Percentiles rank a stretch among this genome's conserved stretches.
These are phyloP conservation scores for Daedaleopsis nitida DNA, from an alignment of 768 basidiomycete species.

Conservation along the genomic window DNA sequence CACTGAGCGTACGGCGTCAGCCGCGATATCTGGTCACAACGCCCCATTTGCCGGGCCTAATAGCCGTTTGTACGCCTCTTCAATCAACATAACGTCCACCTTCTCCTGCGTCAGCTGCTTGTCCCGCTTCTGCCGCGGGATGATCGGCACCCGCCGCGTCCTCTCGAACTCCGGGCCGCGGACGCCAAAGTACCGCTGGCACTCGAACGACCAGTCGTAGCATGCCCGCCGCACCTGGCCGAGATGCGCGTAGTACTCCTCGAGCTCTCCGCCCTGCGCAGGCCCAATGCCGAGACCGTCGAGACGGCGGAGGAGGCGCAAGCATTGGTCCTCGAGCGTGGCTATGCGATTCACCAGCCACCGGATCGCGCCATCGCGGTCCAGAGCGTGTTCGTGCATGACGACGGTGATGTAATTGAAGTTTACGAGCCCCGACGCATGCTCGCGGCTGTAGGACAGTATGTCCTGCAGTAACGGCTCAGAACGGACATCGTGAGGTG, in stretches of 20 bases:
- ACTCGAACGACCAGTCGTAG: conserved; percentile 34
- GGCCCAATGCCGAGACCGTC: conserved; percentile 27
- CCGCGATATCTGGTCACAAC: too few species aligned
- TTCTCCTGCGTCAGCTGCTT: neutral
- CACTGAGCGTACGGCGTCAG: too few species aligned
- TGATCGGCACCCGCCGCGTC: conserved; percentile 20
- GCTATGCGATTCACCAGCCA: conserved; percentile 23
- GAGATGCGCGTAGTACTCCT: conserved; percentile 30
- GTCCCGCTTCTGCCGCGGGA: conserved; percentile 12
- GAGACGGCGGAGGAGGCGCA: conserved; percentile 19
- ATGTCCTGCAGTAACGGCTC: conserved; percentile 23
- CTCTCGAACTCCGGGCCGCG: conserved; percentile 27
- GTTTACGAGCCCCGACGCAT: conserved; percentile 27
- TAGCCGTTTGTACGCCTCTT: neutral
- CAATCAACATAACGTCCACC: conserved; percentile 12
- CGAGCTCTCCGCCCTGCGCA: conserved; percentile 30
- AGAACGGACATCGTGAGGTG: too few species aligned
- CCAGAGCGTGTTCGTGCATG: conserved; percentile 24
- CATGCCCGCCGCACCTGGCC: conserved; percentile 29
- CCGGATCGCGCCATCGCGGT: conserved; percentile 19
- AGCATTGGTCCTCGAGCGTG: neutral
- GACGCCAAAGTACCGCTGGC: conserved; percentile 33
- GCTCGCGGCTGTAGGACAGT: conserved; percentile 17
- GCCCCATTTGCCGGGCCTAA: neutral
- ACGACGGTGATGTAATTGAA: conserved; percentile 32